phyloP scores from a whole-genome alignment of 768 basidiomycete species.

The Boletus rubescentipes region DNA sequence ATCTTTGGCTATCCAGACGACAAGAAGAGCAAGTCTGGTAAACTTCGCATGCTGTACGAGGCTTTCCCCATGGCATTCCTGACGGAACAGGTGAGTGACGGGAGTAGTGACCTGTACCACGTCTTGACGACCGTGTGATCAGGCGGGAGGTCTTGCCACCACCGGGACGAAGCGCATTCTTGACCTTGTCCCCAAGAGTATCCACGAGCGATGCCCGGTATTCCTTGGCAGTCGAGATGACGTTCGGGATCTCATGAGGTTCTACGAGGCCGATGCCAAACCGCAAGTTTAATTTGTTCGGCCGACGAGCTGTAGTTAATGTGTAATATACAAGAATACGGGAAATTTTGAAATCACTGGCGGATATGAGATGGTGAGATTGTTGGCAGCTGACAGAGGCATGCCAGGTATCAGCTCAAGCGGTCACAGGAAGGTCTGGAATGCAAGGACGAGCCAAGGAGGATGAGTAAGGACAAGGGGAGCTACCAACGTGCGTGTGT shows the following conservation, averaged over 20 bases:
- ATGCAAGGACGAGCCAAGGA: no score
- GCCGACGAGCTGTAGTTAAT: not conserved
- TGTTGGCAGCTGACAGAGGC: no score
- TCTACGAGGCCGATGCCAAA: constrained; percentile 53
- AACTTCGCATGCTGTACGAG: constrained; percentile 93
- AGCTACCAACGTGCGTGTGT: no score
- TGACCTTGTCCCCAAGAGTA: constrained; percentile 81
- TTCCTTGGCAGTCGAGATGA: constrained; percentile 95
- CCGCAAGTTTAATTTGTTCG: constrained; percentile 8
- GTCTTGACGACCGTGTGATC: constrained; percentile 4
- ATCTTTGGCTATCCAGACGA: constrained; percentile 99
- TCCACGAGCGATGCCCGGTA: constrained; percentile 91
- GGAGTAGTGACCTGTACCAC: not conserved
- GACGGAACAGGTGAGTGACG: constrained; percentile 76
- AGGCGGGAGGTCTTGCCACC: constrained; percentile 96
- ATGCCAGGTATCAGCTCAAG: no score
- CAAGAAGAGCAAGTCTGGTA: constrained; percentile 96
- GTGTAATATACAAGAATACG: constrained; percentile 7
- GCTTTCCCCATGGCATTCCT: constrained; percentile 98
- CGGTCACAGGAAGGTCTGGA: no score
- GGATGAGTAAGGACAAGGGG: no score
- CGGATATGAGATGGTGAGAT: no score
- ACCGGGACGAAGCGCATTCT: constrained; percentile 93
- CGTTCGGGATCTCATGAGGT: constrained; percentile 85
- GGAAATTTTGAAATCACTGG: no score